Evolutionary conservation across 2,329 filamentous ascomycete genomes (phyloP).

Genomic region (Zarea fungicola): DNA sequence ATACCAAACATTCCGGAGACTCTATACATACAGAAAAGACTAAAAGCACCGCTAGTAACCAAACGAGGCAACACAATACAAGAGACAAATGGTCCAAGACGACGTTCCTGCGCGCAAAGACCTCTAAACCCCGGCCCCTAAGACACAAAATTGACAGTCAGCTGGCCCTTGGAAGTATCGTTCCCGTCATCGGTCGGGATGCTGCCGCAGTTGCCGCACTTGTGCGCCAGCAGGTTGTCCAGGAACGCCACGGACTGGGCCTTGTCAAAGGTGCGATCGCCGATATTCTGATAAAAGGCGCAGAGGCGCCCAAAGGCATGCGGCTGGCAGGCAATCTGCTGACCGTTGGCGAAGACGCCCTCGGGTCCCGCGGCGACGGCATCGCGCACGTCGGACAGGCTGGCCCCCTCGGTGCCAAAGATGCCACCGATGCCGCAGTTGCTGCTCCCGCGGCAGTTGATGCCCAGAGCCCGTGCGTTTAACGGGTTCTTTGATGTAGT

Average conservation of each 20-base stretch:
- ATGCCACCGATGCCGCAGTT: constrained; percentile 13
- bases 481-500: background rate
- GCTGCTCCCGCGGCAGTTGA: constrained; percentile 13
- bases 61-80: too few species aligned
- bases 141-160: constrained; percentile 15
- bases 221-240: background rate
- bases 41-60: too few species aligned
- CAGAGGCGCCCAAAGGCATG: constrained; percentile 13
- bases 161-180: constrained; percentile 12
- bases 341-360: constrained; percentile 5
- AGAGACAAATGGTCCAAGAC: too few species aligned
- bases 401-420: constrained; percentile 6
- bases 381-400: constrained; percentile 10
- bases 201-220: constrained; percentile 14
- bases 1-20: too few species aligned
- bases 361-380: constrained; percentile 10
- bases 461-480: constrained; percentile 8
- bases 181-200: constrained; percentile 16
- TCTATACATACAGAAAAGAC: too few species aligned
- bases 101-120: too few species aligned
- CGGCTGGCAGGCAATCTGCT: constrained; percentile 14
- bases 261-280: constrained; percentile 13
- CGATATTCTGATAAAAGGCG: constrained; percentile 15
- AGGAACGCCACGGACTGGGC: constrained; percentile 9
- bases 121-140: too few species aligned